A percentile compares a stretch with the other conserved stretches of the same genome.
Evolutionary conservation across 495 filamentous ascomycete species (phyloP).

Genomic region (Hyaloscypha variabilis): DNA sequence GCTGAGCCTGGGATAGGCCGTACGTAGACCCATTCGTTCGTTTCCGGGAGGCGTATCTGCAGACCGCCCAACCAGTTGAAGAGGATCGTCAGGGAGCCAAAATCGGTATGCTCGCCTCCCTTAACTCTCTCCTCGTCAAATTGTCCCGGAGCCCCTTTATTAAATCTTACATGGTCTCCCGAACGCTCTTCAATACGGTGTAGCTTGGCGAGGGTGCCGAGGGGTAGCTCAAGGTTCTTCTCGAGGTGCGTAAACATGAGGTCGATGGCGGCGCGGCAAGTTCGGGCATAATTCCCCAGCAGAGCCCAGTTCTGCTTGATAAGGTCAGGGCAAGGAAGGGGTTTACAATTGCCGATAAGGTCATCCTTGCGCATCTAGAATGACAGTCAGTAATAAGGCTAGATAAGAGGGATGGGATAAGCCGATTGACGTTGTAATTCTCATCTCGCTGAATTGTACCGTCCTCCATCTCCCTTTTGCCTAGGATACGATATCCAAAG

Average conservation of each 20-base stretch:
- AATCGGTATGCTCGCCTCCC: conserved; percentile 79
- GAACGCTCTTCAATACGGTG: conserved; percentile 50
- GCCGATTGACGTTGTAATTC: conserved; percentile 55
- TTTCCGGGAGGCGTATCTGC: conserved; percentile 63
- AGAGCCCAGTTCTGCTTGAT: not conserved
- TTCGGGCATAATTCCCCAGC: not conserved
- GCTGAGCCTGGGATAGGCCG: conserved; percentile 55
- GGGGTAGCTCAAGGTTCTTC: not conserved
- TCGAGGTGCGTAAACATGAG: not conserved
- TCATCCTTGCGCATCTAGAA: not conserved
- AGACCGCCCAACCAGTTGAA: conserved; percentile 81
- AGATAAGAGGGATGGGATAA: not conserved
- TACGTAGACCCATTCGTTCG: conserved; percentile 57
- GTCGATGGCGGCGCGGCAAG: not conserved
- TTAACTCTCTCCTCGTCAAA: conserved; percentile 38
- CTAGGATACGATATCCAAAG: conserved; percentile 59
- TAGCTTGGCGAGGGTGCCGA: not conserved
- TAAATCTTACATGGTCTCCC: conserved; percentile 60
- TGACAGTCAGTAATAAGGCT: not conserved
- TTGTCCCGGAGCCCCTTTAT: conserved; percentile 46
- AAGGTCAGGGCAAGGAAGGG: not conserved
- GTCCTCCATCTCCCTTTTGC: conserved; percentile 50
- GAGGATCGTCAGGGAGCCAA: conserved; percentile 81
- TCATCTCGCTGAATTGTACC: conserved; percentile 51
- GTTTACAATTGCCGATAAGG: not conserved